Evolutionary conservation across 164 flowering plant species (phyloP), one percentile per base, ranked within the genome.

Genomic region (Umbilicus rupestris): DNA sequence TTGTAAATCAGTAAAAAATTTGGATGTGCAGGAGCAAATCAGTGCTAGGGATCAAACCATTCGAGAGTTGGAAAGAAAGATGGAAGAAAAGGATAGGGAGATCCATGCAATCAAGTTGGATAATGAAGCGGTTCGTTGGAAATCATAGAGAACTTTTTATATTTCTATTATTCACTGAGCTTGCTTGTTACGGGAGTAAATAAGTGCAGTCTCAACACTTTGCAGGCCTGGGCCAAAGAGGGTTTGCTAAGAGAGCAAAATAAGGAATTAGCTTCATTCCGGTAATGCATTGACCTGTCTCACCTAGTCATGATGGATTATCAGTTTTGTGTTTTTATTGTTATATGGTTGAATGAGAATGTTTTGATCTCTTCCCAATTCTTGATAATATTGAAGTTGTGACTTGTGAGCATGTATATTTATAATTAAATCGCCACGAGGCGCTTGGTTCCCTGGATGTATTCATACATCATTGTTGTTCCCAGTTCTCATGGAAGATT

Each of bases 201-300:
- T n/a, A 47, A 2, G 55, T n/a, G 11, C 55, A 20, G 8, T n/a
- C 10, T 47, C 10, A 47, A n/a, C 8, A n/a, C n/a, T 47, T 47
- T 47, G 0, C 24, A n/a, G 22, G 55, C 55, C 55, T 44, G 98
- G 98, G 98, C 94, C 5, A 93, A 90, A 73, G 92, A 93, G 75
- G 96, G 86, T 68, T 88, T 90, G 69, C 80, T 93, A 1, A 81
- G 90, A 69, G 96, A 93, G 71, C 98, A 93, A 73, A 86, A 86
- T 72, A 82, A 85, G 55, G 97, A 93, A 78, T 70, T 93, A 59
- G 92, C 89, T 33, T 81, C 85, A 24, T 89, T 82, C 66, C 76
- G 97, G 98, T 89, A 67, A 46, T 76, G 22, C 26, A 47, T 10
- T 14, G 16, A 41, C 10, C 12, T 41, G 44, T 41, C 44, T 41